Evolutionary conservation across 495 filamentous ascomycete genomes (phyloP), one percentile per base, ranked within the genome.

Genomic region (Xanthoparmelia taractica): DNA sequence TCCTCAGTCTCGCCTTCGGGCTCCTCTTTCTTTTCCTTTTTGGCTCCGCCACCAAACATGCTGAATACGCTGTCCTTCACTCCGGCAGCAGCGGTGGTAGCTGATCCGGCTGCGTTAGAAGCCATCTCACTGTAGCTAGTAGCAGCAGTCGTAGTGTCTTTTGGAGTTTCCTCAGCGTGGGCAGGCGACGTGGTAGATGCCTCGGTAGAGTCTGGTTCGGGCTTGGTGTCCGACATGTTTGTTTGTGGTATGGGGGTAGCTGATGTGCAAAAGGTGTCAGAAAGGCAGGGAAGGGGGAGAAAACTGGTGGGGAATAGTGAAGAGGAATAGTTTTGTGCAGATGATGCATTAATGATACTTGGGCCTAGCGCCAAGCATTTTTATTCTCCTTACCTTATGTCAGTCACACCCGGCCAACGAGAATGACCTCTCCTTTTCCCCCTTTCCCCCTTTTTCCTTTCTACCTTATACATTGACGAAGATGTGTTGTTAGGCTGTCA

Each of bases 21-120:
- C 74, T 90, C 90, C 73, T 91, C 87, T 83, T 92, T 95, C 77
- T 83, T 84, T 71, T 87, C 85, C 72, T 86, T 86, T 74, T 90
- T 92, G 58, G 91, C 89, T 23, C 87, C 87, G 60, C 92, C 92
- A 64, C 94, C 94, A 74, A 98, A 98, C 94, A 98, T 98, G 73
- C 88, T 89, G 80, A 96, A 98, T 59, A 98, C 87, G 71, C 77
- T 87, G 69, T 85, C 86, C 69, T 85, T 82, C 38, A 86, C 83
- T 65, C 83, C 84, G 34, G 78, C 66, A 33, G 78, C 74, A n/a
- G 78, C 75, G 48, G 68, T 65, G 38, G 74, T 70, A 41, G 80
- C 81, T 37, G 81, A 76, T 38, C 75, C 75, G 59, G 80, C 75
- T 58, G 76, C 78, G 40, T 63, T 62, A 41, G 63, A 59, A 31